These are phyloP conservation scores for Saturnispora galanensis DNA, from an alignment of 805 yeast species.

Conservation along the genomic window DNA sequence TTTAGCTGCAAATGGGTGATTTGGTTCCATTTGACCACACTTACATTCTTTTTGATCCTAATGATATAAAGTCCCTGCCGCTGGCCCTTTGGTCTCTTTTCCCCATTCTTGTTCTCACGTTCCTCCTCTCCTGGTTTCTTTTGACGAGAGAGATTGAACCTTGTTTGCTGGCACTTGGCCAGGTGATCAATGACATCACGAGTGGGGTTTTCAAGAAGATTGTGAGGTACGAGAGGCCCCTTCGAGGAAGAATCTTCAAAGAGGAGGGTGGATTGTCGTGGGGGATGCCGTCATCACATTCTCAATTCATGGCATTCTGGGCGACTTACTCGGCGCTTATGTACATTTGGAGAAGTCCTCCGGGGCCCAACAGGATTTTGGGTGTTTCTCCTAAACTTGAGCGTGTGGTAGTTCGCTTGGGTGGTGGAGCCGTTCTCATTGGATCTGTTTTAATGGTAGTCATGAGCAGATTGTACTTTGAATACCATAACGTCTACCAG, in stretches of 20 bases:
- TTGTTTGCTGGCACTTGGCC: conserved; percentile 76
- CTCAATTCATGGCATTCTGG: conserved; percentile 89
- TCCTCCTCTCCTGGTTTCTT: conserved; percentile 77
- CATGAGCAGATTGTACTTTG: conserved; percentile 66
- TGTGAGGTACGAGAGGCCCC: conserved; percentile 68
- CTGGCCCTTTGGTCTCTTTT: conserved; percentile 68
- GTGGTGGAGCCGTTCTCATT: conserved; percentile 12
- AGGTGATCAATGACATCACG: conserved; percentile 61
- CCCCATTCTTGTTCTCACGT: conserved; percentile 71
- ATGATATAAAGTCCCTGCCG: conserved; percentile 31
- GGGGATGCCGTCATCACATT: conserved; percentile 97
- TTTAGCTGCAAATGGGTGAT: background rate
- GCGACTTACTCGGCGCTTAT: conserved; percentile 45
- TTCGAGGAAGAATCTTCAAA: conserved; percentile 29
- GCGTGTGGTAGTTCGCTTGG: background rate
- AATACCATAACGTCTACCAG: conserved; percentile 68
- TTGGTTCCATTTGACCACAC: conserved; percentile 76
- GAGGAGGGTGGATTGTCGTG: conserved; percentile 36
- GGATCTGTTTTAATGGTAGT: conserved; percentile 28
- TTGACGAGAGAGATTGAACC: conserved; percentile 80
- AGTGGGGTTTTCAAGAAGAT: conserved; percentile 59
- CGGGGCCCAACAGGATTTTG: conserved; percentile 13
- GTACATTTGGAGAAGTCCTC: conserved; percentile 31
- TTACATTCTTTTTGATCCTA: conserved; percentile 23
- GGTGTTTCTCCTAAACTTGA: conserved; percentile 16